phyloP scores from a whole-genome alignment of 352 stramenopile species.

The Pythium brachiatum region DNA sequence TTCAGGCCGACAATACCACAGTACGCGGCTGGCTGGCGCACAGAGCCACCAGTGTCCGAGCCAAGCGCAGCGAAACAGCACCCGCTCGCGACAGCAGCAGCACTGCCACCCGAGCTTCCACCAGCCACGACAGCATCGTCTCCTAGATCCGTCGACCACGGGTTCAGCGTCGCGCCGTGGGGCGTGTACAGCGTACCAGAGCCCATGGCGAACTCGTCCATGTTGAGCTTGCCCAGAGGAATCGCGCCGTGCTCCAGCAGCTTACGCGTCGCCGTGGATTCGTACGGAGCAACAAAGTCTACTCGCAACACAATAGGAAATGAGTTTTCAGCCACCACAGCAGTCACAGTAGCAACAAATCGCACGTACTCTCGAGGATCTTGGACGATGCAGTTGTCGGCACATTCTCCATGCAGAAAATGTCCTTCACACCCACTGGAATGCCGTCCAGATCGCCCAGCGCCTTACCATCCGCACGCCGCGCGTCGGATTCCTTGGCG shows the following conservation, averaged over 20 bases:
- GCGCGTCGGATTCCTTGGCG: slow-evolving; percentile 75
- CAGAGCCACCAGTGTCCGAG: slow-evolving; percentile 97
- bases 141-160: slow-evolving; percentile 68
- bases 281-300: slow-evolving; percentile 89
- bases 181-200: slow-evolving; percentile 91
- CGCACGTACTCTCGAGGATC: slow-evolving; percentile 71
- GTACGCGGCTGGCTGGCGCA: slow-evolving; percentile 95
- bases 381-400: slow-evolving; percentile 88
- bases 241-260: slow-evolving; percentile 90
- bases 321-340: not conserved
- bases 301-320: not conserved
- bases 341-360: not conserved
- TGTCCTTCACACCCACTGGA: slow-evolving; percentile 95
- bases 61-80: slow-evolving; percentile 92
- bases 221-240: slow-evolving; percentile 95
- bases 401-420: slow-evolving; percentile 91
- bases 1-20: slow-evolving; percentile 97
- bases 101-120: slow-evolving; percentile 94
- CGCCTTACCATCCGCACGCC: slow-evolving; percentile 39
- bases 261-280: slow-evolving; percentile 81
- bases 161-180: slow-evolving; percentile 87
- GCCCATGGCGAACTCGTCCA: slow-evolving; percentile 99
- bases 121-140: slow-evolving; percentile 76
- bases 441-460: slow-evolving; percentile 91
- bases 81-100: slow-evolving; percentile 90